Evolutionary conservation across 768 basidiomycete genomes (phyloP), one percentile per base, ranked within the genome.

Genomic region (Tremella yokohamensis): DNA sequence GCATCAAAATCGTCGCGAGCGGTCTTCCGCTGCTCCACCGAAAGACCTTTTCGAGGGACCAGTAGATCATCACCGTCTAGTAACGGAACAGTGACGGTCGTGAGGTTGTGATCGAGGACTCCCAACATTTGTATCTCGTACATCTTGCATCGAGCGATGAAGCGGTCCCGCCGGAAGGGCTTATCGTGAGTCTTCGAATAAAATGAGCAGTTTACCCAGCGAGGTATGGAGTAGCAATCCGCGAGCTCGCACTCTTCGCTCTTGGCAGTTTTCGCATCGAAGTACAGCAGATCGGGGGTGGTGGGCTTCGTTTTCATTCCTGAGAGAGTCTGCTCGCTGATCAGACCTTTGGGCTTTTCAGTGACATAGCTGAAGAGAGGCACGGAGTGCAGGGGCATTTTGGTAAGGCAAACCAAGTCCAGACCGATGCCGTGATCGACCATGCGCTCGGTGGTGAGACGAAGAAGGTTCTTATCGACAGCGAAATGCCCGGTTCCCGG

Each of bases 41-140:
- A 58, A 44, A 62, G 44, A 15, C 48, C 47, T 4, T 58, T 40
- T 7, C 57, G 49, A 16, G 67, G 57, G 38, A 54, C 49, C 0
- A 59, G 51, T n/a, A 49, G 39, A 38, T 69, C 71, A 19, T 68
- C 62, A 8, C 60, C 57, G 26, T 73, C 69, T 16, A 76, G 61
- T 11, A 70, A 53, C 1, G 93, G 92, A 12, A 96, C 84, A 61
- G 89, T 87, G 59, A 96, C 92, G 3, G 89, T 86, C 19, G 90
- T 84, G 26, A 96, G 86, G 65, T 94, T 91, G 65, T 93, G 89
- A 64, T 91, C 91, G 44, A 94, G 80, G 8, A 94, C 79, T 6
- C 93, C 93, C 1, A 96, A 82, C 88, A 90, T 93, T 70, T 96
- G 88, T 39, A 96, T 90, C 71, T 93, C 89, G 68, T 91, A 89